Evolutionary conservation across 768 basidiomycete species (phyloP), one percentile per base, ranked within the genome.

Genomic region (Hericium rajendrae): DNA sequence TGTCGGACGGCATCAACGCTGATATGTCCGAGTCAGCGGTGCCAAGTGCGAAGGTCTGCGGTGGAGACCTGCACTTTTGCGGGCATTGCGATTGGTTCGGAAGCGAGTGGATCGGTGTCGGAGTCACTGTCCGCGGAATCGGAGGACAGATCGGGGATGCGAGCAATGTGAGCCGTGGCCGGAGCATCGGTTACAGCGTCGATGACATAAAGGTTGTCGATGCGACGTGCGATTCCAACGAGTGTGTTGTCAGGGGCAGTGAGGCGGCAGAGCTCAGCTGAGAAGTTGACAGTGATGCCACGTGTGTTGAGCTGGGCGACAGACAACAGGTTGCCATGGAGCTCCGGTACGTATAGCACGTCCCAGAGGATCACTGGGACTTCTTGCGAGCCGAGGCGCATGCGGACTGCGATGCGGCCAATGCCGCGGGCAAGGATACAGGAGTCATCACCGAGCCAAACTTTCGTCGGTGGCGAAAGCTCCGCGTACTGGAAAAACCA

Each of bases 371-470:
- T 41, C 2, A 41, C 40, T 10, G 12, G 12, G 40, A 2, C 2
- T 13, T 12, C n/a, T 3, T 41, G 12, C 2, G 12, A 12, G 39
- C 12, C 39, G 5, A n/a, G 2, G 39, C 39, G n/a, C 39, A 40
- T 41, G 40, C 12, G n/a, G 4, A 41, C 6, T 2, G 40, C 13
- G n/a, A 41, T 41, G 13, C 40, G 40, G 40, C 40, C 40, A 3
- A 41, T 4, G 40, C 40, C 40, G 13, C 2, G n/a, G 4, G 40
- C 40, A 4, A 13, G 12, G 5, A 41, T 41, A n/a, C 40, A 13
- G 3, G 51, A 55, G 6, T 60, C 52, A 39, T 65, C 62, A 1
- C 64, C 64, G 16, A 65, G 58, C 38, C 53, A 56, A 46, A 65
- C 49, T 6, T 10, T 24, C 0, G 39, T 9, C 6, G 53, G 53